Evolutionary conservation across 2,329 filamentous ascomycete species (phyloP).

Genomic region (Penicillium aurantiogriseum): DNA sequence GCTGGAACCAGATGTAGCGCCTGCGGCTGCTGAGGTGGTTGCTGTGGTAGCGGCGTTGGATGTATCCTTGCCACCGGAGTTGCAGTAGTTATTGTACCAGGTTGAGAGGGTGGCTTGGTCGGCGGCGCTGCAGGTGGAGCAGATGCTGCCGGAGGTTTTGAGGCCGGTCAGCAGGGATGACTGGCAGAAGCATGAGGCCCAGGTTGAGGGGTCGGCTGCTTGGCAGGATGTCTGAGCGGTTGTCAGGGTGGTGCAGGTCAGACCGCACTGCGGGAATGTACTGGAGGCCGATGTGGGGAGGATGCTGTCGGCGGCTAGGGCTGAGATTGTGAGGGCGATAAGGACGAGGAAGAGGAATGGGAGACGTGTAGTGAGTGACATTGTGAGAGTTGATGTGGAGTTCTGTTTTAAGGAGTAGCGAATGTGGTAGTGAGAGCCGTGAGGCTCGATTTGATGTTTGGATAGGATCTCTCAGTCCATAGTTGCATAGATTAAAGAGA

Average conservation of each 20-base stretch:
- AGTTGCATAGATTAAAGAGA: not conserved
- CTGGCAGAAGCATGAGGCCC: conserved; percentile 72
- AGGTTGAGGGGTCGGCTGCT: conserved; percentile 52
- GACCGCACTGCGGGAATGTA: conserved; percentile 62
- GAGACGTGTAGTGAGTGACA: conserved; percentile 7
- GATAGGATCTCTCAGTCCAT: conserved; percentile 1
- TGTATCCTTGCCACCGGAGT: conserved; percentile 43
- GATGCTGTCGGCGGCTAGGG: conserved; percentile 24
- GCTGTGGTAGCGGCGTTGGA: conserved; percentile 29
- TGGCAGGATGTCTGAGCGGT: conserved; percentile 70
- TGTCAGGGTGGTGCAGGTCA: conserved; percentile 59
- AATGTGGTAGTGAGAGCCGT: conserved; percentile 1
- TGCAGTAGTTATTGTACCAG: conserved; percentile 71
- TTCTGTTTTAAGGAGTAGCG: not conserved
- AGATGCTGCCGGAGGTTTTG: conserved; percentile 62
- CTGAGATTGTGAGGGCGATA: conserved; percentile 23
- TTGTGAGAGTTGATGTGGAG: not conserved
- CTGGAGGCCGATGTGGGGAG: conserved; percentile 39
- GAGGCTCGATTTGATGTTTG: not conserved
- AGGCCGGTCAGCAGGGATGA: conserved; percentile 60
- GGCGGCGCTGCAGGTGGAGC: conserved; percentile 53
- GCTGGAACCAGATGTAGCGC: conserved; percentile 13
- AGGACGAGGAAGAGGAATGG: conserved; percentile 2
- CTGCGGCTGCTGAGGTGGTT: conserved; percentile 23
- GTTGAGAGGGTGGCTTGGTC: conserved; percentile 60